A percentile compares a stretch with the other conserved stretches of the same genome.
Evolutionary conservation across 305 asterid species (phyloP).

Genomic region (Withania somnifera): DNA sequence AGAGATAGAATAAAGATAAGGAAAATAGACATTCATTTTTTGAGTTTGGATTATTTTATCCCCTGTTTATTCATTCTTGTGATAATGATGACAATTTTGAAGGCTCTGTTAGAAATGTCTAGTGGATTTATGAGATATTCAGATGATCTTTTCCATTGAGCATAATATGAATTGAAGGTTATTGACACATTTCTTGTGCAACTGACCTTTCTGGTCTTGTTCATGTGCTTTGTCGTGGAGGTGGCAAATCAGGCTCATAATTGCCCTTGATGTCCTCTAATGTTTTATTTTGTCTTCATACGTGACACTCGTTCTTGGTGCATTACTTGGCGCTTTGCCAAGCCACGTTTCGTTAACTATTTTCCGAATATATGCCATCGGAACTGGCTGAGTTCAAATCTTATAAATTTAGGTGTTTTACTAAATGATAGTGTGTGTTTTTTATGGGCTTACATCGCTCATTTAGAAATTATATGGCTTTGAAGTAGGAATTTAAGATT

Average conservation of each 20-base stretch:
- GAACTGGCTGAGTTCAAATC: too few species aligned
- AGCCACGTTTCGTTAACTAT: conserved; percentile 34
- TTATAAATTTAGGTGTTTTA: too few species aligned
- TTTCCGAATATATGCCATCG: too few species aligned
- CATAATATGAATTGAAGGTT: conserved; percentile 53
- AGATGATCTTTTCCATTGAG: conserved; percentile 69
- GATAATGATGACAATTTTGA: background rate
- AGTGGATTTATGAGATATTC: conserved; percentile 58
- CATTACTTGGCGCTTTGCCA: too few species aligned
- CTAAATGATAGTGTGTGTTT: too few species aligned
- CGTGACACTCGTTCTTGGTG: conserved; percentile 17
- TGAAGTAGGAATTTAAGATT: too few species aligned
- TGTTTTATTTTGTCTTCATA: conserved; percentile 33
- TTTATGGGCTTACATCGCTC: too few species aligned
- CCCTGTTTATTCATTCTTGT: background rate
- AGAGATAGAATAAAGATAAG: background rate
- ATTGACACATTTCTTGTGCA: conserved; percentile 35
- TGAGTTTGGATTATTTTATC: background rate
- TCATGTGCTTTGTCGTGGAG: conserved; percentile 32
- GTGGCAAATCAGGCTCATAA: conserved; percentile 21
- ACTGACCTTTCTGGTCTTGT: conserved; percentile 28
- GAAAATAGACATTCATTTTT: background rate
- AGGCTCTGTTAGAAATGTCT: too few species aligned
- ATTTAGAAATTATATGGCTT: too few species aligned
- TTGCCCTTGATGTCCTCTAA: conserved; percentile 21